These are phyloP conservation scores for Coemansia nantahalensis DNA, from an alignment of 192 early-diverging fungal species.

Conservation along the genomic window DNA sequence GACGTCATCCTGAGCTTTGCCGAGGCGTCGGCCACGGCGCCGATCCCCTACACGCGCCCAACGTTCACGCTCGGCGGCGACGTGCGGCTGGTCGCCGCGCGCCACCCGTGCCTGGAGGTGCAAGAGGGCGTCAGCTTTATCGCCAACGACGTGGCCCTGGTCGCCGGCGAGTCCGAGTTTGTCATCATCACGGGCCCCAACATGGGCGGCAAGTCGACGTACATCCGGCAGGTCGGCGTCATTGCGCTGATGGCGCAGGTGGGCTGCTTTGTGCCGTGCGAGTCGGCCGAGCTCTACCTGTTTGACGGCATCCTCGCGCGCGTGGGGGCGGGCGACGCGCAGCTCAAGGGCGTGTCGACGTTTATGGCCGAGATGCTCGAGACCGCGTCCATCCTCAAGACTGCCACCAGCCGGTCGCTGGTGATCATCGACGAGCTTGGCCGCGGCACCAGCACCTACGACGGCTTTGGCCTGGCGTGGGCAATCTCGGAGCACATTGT, in stretches of 20 bases:
- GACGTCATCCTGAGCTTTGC: slow-evolving; percentile 91
- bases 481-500: slow-evolving; percentile 80
- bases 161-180: slow-evolving; percentile 70
- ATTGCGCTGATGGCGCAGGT: slow-evolving; percentile 92
- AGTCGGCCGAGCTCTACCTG: slow-evolving; percentile 65
- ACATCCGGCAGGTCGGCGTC: slow-evolving; percentile 92
- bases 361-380: slow-evolving; percentile 98
- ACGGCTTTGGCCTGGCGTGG: slow-evolving; percentile 98
- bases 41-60: slow-evolving; percentile 81
- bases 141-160: slow-evolving; percentile 84
- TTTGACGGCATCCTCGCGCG: slow-evolving; percentile 89
- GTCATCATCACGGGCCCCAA: slow-evolving; percentile 96
- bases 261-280: slow-evolving; percentile 92
- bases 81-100: slow-evolving; percentile 64
- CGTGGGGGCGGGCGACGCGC: slow-evolving; percentile 93
- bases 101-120: slow-evolving; percentile 94
- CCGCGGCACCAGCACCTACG: slow-evolving; percentile 96
- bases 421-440: slow-evolving; percentile 97
- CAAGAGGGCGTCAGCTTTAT: slow-evolving; percentile 92
- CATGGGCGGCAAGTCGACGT: slow-evolving; percentile 99
- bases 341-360: slow-evolving; percentile 90
- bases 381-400: slow-evolving; percentile 85
- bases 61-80: slow-evolving; percentile 57
- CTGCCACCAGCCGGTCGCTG: slow-evolving; percentile 77
- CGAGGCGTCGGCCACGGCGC: slow-evolving; percentile 78